Evolutionary conservation across 2,329 filamentous ascomycete genomes (phyloP), one percentile per base, ranked within the genome.

Genomic region (Penicillium crustosum): DNA sequence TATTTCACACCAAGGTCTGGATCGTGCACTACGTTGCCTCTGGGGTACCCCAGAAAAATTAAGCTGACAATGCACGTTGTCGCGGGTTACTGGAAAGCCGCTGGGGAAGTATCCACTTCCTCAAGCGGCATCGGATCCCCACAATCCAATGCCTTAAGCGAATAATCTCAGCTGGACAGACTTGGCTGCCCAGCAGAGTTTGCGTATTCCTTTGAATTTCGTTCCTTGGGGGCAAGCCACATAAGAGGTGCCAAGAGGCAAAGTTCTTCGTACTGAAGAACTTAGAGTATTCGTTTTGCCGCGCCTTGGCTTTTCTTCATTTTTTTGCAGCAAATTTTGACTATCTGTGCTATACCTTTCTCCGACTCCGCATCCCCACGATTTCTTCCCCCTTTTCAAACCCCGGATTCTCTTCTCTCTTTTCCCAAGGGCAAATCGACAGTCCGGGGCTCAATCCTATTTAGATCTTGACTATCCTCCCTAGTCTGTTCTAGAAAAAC

Each of bases 271-370:
- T 25, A 25, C 25, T 25, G 25, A 35, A 41, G 9, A 47, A 23
- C 35, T 35, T 42, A 6, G 44, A 53, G 19, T 38, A 53, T 57
- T 63, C 61, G 62, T 63, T 66, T 65, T 66, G 55, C 62, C 63
- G 63, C 58, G 9, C 19, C 54, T 57, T 58, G 55, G 51, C 55
- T 17, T 39, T 39, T 35, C n/a, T 48, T 33, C 42, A 27, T 35
- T 13, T 23, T 13, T 23, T 19, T 19, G 13, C 9, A 55, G 1
- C 29, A 23, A 5, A 23, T 43, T 51, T 55, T 23, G 21, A 19
- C 21, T n/a, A 38, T 12, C 38, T 50, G 60, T 38, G 58, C 54
- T 66, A 64, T 64, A 61, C 55, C 45, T 58, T 66, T 66, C 62
- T 64, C 62, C 59, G 61, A 55, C 45, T 57, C 49, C 61, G 55